Percentiles rank a stretch among this genome's conserved stretches.
phyloP scores from a whole-genome alignment of 495 filamentous ascomycete genomes.

The Tuber aestivum region DNA sequence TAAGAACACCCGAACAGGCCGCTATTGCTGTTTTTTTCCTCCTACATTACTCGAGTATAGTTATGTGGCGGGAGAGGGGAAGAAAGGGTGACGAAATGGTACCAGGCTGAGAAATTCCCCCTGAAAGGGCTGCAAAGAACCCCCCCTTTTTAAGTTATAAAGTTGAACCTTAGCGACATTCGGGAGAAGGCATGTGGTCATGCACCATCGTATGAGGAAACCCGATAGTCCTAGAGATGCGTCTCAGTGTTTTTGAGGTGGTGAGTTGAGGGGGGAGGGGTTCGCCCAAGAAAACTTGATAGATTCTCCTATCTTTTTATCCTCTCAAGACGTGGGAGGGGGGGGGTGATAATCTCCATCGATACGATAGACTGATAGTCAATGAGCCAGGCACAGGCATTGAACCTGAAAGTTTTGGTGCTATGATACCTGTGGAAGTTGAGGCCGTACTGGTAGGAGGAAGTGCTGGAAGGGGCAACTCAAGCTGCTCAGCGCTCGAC shows the following conservation, averaged over 20 bases:
- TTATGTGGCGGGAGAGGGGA: not conserved
- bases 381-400: not conserved
- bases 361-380: not conserved
- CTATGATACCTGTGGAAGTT: not conserved
- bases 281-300: not conserved
- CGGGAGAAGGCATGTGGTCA: conserved; percentile 3
- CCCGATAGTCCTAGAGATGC: not conserved
- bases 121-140: not conserved
- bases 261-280: not conserved
- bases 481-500: not conserved
- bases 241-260: not conserved
- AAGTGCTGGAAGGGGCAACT: not conserved
- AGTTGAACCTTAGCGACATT: not conserved
- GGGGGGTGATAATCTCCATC: not conserved
- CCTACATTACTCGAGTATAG: too few species aligned
- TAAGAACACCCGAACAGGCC: conserved; percentile 2
- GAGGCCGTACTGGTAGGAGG: not conserved
- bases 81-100: not conserved
- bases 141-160: not conserved
- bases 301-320: not conserved
- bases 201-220: not conserved
- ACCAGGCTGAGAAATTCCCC: not conserved
- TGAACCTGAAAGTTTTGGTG: not conserved
- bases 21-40: not conserved
- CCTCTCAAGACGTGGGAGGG: not conserved